phyloP scores from a whole-genome alignment of 306 rosid genomes.

The Corylus americana region DNA sequence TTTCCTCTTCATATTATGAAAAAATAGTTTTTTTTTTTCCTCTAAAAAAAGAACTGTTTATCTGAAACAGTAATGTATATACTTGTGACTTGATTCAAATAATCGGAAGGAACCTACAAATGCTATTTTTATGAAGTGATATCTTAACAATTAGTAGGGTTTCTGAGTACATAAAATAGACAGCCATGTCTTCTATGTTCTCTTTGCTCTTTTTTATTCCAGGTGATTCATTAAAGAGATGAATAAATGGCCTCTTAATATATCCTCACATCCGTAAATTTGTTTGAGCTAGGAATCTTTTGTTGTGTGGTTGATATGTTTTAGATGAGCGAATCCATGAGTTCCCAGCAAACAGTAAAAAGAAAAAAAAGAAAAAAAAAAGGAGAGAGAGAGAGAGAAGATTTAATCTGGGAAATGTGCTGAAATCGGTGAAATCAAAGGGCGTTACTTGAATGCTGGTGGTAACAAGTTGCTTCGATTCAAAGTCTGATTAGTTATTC shows the following conservation, averaged over 20 bases:
- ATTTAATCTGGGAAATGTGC: too few relatives aligned
- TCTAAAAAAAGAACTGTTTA: not conserved
- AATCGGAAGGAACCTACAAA: not conserved
- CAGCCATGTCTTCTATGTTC: not conserved
- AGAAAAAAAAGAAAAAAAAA: not conserved
- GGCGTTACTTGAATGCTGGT: not conserved
- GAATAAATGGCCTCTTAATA: not conserved
- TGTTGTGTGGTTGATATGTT: not conserved
- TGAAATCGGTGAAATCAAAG: too few relatives aligned
- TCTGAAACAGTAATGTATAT: not conserved
- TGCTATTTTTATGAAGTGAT: not conserved
- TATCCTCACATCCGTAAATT: not conserved
- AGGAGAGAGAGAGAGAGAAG: too few relatives aligned
- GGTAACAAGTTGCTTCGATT: not conserved
- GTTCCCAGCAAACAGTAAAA: not conserved
- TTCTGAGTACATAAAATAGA: not conserved
- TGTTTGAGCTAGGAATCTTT: not conserved
- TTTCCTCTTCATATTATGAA: not conserved
- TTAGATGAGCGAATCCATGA: not conserved
- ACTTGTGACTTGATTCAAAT: not conserved
- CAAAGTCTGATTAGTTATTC: not conserved
- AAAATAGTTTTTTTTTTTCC: not conserved
- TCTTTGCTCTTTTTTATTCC: not conserved
- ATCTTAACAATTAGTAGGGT: too few relatives aligned
- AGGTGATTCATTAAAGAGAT: not conserved